Percentiles rank a stretch among this genome's conserved stretches.
phyloP scores from a whole-genome alignment of 192 early-diverging fungal species.

The Coemansia sp. region DNA sequence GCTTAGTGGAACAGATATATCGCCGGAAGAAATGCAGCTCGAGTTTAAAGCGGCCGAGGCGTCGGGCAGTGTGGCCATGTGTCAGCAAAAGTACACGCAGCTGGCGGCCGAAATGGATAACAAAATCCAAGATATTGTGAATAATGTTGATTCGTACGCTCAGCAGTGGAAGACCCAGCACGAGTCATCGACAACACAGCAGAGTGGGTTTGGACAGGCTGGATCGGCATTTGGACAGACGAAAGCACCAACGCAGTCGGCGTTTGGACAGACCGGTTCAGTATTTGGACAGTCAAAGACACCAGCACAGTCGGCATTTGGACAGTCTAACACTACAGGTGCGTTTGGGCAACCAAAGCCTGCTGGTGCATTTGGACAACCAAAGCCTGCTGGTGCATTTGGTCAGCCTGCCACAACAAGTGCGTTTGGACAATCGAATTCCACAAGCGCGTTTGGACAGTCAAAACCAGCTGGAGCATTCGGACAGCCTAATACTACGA shows the following conservation, averaged over 20 bases:
- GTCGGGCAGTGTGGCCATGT: conserved; percentile 6
- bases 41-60: conserved; percentile 41
- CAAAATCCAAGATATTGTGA: conserved; percentile 14
- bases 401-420: neutral
- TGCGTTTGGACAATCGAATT: conserved; percentile 1
- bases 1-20: conserved; percentile 59
- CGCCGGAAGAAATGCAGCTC: conserved; percentile 62
- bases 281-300: conserved; percentile 11
- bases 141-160: conserved; percentile 14
- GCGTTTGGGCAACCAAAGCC: neutral
- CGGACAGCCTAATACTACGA: neutral
- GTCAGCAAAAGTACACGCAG: conserved; percentile 32
- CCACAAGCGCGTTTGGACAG: conserved; percentile 10
- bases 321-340: neutral
- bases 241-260: neutral
- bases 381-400: neutral
- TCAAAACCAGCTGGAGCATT: neutral
- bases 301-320: conserved; percentile 4
- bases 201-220: neutral
- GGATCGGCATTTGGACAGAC: neutral
- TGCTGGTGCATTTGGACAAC: neutral
- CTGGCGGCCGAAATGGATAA: conserved; percentile 15
- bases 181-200: conserved; percentile 1
- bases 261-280: neutral
- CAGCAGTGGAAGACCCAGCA: conserved; percentile 28